Percentiles rank a stretch among this genome's conserved stretches.
These are phyloP conservation scores for Wallacemonas sp. DNA, from an alignment of 208 protist genomes.

Conservation along the genomic window DNA sequence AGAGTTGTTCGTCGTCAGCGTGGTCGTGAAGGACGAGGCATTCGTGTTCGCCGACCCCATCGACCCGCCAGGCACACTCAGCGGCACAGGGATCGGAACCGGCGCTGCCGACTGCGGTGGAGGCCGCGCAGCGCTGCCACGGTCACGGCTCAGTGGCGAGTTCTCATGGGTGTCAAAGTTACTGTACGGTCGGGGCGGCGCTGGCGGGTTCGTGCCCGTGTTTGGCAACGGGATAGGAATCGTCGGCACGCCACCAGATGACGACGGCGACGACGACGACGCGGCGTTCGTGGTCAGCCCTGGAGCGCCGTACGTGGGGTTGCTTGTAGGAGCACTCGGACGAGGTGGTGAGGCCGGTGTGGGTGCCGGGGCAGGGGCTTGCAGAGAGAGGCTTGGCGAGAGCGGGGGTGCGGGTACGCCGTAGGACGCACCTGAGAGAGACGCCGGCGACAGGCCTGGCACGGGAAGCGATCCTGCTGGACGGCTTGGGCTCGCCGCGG, in stretches of 20 bases:
- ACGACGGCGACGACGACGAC: too few relatives aligned
- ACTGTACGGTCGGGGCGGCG: background rate
- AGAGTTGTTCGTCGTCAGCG: conserved; percentile 7
- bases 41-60: background rate
- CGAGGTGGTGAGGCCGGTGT: background rate
- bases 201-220: background rate
- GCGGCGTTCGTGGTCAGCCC: background rate
- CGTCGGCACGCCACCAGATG: too few relatives aligned
- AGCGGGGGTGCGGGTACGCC: conserved; percentile 11
- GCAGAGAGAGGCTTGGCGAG: background rate
- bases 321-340: too few relatives aligned
- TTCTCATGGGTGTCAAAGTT: background rate
- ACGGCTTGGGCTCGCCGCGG: background rate
- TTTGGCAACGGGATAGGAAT: background rate
- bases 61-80: background rate
- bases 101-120: background rate
- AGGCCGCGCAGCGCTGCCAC: background rate
- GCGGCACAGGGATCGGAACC: background rate
- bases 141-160: background rate
- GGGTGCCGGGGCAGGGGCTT: background rate
- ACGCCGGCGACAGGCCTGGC: background rate
- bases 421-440: conserved; percentile 2
- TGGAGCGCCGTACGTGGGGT: background rate
- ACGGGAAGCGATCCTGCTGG: background rate
- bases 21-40: conserved; percentile 2